A percentile compares a stretch with the other conserved stretches of the same genome.
Evolutionary conservation across 805 yeast species (phyloP).

Genomic region (Pichia ethanolica): DNA sequence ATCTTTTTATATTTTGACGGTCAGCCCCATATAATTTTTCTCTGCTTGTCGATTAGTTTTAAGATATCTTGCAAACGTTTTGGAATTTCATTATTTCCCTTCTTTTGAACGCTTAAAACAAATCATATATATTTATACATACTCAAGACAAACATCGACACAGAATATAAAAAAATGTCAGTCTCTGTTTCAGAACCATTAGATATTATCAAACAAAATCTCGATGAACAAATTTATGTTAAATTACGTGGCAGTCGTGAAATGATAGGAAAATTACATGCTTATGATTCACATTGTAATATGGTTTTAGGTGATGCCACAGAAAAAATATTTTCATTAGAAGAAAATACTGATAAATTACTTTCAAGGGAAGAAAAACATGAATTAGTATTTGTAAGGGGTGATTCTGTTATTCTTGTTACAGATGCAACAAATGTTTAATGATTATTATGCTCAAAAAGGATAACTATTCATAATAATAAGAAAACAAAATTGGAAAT

Average conservation of each 20-base stretch:
- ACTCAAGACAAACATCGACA: not conserved
- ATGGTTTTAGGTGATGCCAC: conserved; percentile 89
- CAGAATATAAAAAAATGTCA: not conserved
- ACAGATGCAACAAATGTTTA: conserved; percentile 29
- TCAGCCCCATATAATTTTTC: no score
- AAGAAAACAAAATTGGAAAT: no score
- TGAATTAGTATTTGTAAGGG: conserved; percentile 93
- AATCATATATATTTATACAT: conserved; percentile 7
- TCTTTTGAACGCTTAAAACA: no score
- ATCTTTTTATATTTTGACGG: no score
- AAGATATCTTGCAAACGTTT: no score
- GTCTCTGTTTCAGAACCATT: conserved; percentile 59
- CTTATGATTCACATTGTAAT: conserved; percentile 95
- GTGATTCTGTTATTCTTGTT: conserved; percentile 91
- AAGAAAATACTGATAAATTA: conserved; percentile 39
- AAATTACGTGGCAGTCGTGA: conserved; percentile 94
- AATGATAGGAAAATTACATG: conserved; percentile 81
- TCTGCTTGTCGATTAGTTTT: no score
- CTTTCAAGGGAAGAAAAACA: conserved; percentile 47
- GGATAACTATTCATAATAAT: no score
- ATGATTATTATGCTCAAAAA: not conserved
- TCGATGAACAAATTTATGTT: conserved; percentile 81
- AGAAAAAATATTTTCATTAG: conserved; percentile 65
- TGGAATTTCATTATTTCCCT: no score
- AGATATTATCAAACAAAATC: conserved; percentile 74